A percentile compares a stretch with the other conserved stretches of the same genome.
These are phyloP conservation scores for Styphnolobium japonicum DNA, from an alignment of 306 rosid genomes.

Conservation along the genomic window DNA sequence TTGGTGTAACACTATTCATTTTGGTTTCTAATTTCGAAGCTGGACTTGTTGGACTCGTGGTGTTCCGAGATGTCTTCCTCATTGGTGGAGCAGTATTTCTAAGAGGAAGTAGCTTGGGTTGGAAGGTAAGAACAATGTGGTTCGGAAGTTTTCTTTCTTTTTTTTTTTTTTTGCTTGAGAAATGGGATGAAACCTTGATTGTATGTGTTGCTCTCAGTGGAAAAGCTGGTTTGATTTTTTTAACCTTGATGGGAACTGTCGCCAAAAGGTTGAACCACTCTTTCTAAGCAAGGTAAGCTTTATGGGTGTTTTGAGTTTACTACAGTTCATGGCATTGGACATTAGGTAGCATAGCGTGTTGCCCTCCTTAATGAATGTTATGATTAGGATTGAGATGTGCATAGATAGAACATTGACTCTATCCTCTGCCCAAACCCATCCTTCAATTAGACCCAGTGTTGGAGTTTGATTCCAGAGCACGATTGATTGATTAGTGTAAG, in stretches of 20 bases:
- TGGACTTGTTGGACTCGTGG: constrained; percentile 84
- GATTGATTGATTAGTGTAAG: neutral
- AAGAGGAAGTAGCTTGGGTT: constrained; percentile 75
- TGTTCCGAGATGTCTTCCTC: constrained; percentile 78
- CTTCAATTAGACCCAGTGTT: neutral
- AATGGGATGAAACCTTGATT: constrained; percentile 18
- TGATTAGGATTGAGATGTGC: neutral
- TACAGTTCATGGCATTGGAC: neutral
- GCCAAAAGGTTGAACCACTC: constrained; percentile 86
- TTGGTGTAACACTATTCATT: constrained; percentile 1
- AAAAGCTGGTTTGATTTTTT: constrained; percentile 72
- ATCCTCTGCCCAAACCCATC: neutral
- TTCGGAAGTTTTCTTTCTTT: neutral
- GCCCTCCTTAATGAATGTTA: neutral
- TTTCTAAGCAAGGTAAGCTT: constrained; percentile 81
- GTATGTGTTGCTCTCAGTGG: constrained; percentile 57
- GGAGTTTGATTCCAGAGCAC: neutral
- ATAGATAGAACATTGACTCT: neutral
- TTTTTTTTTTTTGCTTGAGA: constrained; percentile 15
- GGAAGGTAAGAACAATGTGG: constrained; percentile 60
- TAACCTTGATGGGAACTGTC: constrained; percentile 67
- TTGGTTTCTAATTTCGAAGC: constrained; percentile 51
- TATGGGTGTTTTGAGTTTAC: neutral
- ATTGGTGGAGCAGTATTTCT: constrained; percentile 78
- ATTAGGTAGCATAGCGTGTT: neutral